Base-by-base conservation (phyloP, 169 alveolate species). In the Theileria luwenshuni region DNA sequence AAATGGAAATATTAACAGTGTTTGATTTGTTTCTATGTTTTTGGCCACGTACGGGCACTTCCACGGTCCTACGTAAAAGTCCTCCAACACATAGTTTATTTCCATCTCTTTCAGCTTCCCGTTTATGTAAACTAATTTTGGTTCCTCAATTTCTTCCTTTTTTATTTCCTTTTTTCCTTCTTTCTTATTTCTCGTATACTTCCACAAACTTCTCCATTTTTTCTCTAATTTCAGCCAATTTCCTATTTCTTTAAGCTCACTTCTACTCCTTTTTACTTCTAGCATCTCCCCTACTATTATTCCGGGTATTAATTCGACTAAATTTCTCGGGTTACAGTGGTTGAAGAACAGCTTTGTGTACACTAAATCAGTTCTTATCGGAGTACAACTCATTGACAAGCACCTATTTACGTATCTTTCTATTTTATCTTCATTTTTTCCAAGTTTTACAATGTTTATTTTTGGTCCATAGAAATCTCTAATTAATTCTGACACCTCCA, bases 41-140 rank as follows among this genome's bases (percentile, higher is more conserved):
- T 43, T 62, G 6, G 71, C 43, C 2, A 74, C 77, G 33, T 56
- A 19, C 21, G 67, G 83, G 43, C 84, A 79, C 72, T 71, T 43
- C 38, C 73, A 79, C 3, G 87, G 87, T 28, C 87, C 87, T 0
- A 58, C 5, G 61, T 71, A 30, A 48, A 49, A 58, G 62, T 71
- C 47, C 32, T 47, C 6, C 42, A 51, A n/a, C 3, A 71, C 71
- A 47, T 32, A 32, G 33, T 64, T 54, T n/a, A 79, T 43, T 23
- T 71, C 51, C 33, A 62, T 48, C 25, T 21, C 68, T 17, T 51
- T 35, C 28, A 25, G 23, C 6, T 65, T 30, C 32, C 58, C 15
- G 10, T 71, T 21, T 41, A 72, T 70, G 47, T 56, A 64, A 30
- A 70, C n/a, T 54, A 33, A 30, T 25, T 32, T 15, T 13, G 33